A percentile compares a stretch with the other conserved stretches of the same genome.
Conservation (phyloP, 495 filamentous ascomycete genomes). For the Recurvomyces mirabilis region DNA sequence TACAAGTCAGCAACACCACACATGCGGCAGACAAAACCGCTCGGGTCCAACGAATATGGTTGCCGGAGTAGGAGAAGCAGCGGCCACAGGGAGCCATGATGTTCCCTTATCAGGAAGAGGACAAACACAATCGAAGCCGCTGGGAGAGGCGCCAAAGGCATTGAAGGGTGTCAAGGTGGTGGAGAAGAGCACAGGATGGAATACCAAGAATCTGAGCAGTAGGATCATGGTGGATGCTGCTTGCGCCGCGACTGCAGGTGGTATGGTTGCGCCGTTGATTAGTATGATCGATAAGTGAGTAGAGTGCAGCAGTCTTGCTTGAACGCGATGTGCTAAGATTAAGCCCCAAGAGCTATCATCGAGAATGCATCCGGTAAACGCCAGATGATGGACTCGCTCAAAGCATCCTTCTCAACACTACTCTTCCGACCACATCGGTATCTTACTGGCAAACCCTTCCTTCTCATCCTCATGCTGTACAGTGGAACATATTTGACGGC, state of each 20-base stretch:
- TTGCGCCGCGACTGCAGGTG: slow-evolving; percentile 67
- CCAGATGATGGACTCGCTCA: slow-evolving; percentile 57
- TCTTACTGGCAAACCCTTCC: slow-evolving; percentile 70
- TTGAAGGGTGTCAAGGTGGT: slow-evolving; percentile 1
- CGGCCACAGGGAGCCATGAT: background rate
- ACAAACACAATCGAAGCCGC: slow-evolving; percentile 1
- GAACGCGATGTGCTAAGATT: background rate
- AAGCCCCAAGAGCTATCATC: slow-evolving; percentile 62
- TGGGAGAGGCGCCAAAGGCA: slow-evolving; percentile 1
- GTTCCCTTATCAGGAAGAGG: background rate
- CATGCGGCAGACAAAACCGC: slow-evolving; percentile 9
- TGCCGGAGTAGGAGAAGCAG: slow-evolving; percentile 13
- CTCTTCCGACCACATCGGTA: slow-evolving; percentile 56
- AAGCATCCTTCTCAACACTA: slow-evolving; percentile 50
- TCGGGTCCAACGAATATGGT: slow-evolving; percentile 19
- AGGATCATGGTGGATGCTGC: slow-evolving; percentile 61
- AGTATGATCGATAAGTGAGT: slow-evolving; percentile 81
- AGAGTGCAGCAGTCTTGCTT: background rate
- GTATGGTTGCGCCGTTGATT: slow-evolving; percentile 74
- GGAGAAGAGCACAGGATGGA: slow-evolving; percentile 44
- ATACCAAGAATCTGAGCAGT: slow-evolving; percentile 58
- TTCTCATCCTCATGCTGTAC: slow-evolving; percentile 78
- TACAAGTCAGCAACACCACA: no score
- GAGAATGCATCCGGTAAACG: slow-evolving; percentile 82
- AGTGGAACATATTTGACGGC: slow-evolving; percentile 84